Evolutionary conservation across 495 filamentous ascomycete genomes (phyloP).

Genomic region (Penicillium riverlandense): DNA sequence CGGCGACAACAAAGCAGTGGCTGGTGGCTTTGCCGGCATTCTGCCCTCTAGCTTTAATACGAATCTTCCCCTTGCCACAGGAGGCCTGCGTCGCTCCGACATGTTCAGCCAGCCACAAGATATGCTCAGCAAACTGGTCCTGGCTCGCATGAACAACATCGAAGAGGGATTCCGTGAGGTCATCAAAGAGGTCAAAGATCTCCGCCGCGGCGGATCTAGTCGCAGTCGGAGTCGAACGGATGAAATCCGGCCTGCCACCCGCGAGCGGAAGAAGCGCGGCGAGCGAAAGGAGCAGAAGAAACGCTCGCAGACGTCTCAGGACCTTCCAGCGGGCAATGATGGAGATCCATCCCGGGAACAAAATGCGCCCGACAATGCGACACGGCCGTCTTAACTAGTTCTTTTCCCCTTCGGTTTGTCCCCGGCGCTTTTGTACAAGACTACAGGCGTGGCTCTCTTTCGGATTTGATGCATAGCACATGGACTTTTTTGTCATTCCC

Average conservation of each 20-base stretch:
- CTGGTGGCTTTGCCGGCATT: conserved; percentile 42
- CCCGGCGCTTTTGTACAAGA: too few relatives aligned
- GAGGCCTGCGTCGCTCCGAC: conserved; percentile 27
- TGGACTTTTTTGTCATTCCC: too few relatives aligned
- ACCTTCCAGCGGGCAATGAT: conserved; percentile 15
- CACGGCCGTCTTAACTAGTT: conserved; percentile 1
- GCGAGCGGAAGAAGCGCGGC: conserved; percentile 24
- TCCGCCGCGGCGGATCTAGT: conserved; percentile 27
- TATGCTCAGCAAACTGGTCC: conserved; percentile 71
- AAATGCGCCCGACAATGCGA: neutral
- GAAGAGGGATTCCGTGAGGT: conserved; percentile 81
- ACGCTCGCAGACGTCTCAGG: conserved; percentile 12
- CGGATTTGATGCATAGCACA: too few relatives aligned
- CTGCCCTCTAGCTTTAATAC: conserved; percentile 72
- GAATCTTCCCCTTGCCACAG: conserved; percentile 66
- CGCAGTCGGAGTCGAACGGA: conserved; percentile 25
- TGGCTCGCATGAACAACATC: conserved; percentile 86
- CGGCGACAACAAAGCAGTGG: conserved; percentile 58
- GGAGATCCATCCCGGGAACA: neutral
- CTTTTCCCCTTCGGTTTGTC: too few relatives aligned
- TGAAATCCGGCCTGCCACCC: conserved; percentile 12
- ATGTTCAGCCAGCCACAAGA: conserved; percentile 48
- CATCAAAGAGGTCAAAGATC: conserved; percentile 71
- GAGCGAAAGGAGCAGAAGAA: conserved; percentile 26
- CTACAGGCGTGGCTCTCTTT: too few relatives aligned